phyloP scores from a whole-genome alignment of 495 filamentous ascomycete species.

The Penicillium subrubescens region DNA sequence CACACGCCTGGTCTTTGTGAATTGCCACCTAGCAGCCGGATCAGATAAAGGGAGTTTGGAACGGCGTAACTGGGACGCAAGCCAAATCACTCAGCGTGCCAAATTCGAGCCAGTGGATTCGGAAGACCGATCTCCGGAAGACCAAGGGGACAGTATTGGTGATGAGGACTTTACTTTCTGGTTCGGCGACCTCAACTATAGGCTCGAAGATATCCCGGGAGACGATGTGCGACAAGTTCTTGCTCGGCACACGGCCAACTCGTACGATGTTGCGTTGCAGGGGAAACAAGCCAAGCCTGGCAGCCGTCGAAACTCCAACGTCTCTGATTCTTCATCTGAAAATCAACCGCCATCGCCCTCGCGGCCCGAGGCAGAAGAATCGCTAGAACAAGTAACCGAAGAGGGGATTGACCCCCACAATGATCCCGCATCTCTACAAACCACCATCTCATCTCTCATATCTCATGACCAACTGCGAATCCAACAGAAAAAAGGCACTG shows the following conservation, averaged over 20 bases:
- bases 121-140: conserved; percentile 50
- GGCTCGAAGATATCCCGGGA: conserved; percentile 83
- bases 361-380: neutral
- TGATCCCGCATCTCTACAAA: conserved; percentile 72
- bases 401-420: conserved; percentile 45
- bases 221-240: conserved; percentile 88
- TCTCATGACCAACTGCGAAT: conserved; percentile 86
- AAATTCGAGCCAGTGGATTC: conserved; percentile 71
- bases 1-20: conserved; percentile 83
- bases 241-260: conserved; percentile 75
- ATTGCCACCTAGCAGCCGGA: conserved; percentile 88
- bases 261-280: conserved; percentile 58
- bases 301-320: conserved; percentile 24
- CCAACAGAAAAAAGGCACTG: conserved; percentile 71
- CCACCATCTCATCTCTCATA: conserved; percentile 81
- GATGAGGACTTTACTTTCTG: conserved; percentile 93
- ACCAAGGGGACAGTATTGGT: conserved; percentile 68
- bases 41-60: conserved; percentile 75
- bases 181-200: conserved; percentile 97
- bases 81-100: conserved; percentile 71
- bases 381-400: conserved; percentile 29
- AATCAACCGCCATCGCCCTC: neutral
- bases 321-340: neutral
- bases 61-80: conserved; percentile 85
- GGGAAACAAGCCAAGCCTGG: conserved; percentile 34